Evolutionary conservation across 305 asterid genomes (phyloP).

Genomic region (Caryopteris hybrid): DNA sequence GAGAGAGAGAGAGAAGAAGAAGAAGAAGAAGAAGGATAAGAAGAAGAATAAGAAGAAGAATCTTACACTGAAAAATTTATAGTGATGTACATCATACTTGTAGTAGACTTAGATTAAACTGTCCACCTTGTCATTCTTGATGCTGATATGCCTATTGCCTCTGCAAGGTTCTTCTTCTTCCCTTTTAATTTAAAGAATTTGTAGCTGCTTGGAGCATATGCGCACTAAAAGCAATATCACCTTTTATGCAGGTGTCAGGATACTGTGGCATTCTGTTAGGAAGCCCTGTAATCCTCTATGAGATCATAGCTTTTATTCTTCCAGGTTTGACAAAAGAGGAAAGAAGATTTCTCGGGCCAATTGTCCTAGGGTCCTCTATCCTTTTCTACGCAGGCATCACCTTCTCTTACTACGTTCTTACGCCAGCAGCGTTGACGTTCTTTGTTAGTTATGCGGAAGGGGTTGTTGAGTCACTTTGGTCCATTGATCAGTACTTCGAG

Average conservation of each 20-base stretch:
- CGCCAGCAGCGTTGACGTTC: slow-evolving; percentile 96
- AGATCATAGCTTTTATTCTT: slow-evolving; percentile 88
- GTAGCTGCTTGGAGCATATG: neutral
- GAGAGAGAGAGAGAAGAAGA: too few species aligned
- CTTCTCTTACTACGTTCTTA: slow-evolving; percentile 89
- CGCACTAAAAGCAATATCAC: slow-evolving; percentile 7
- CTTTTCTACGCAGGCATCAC: slow-evolving; percentile 82
- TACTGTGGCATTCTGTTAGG: slow-evolving; percentile 90
- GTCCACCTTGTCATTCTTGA: neutral
- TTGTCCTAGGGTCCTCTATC: slow-evolving; percentile 88
- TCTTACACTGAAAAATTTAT: neutral
- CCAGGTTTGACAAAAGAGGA: slow-evolving; percentile 90
- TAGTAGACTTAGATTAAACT: neutral
- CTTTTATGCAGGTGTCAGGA: slow-evolving; percentile 72
- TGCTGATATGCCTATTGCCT: neutral
- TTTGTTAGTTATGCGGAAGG: slow-evolving; percentile 89
- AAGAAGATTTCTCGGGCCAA: slow-evolving; percentile 86
- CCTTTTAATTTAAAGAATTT: neutral
- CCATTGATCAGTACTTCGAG: slow-evolving; percentile 97
- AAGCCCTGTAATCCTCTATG: slow-evolving; percentile 87
- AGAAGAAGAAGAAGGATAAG: too few species aligned
- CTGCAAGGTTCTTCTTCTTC: too few species aligned
- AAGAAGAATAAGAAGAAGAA: too few species aligned
- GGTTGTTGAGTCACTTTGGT: slow-evolving; percentile 95
- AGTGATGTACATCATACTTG: neutral